A percentile compares a stretch with the other conserved stretches of the same genome.
These are phyloP conservation scores for Cladosporium sp. DNA, from an alignment of 2,329 filamentous ascomycete genomes.

Conservation along the genomic window DNA sequence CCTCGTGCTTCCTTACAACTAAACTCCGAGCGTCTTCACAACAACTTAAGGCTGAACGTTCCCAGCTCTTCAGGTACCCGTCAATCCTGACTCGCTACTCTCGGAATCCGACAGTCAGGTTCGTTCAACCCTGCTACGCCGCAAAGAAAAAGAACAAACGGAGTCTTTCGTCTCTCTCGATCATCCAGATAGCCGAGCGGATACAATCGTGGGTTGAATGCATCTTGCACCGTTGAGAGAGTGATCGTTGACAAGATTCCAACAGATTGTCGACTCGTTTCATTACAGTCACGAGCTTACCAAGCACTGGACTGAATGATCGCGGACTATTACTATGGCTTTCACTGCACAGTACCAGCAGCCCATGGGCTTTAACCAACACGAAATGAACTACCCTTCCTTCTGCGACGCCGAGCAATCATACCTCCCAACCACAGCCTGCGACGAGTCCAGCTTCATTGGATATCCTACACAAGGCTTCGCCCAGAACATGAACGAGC, in stretches of 20 bases:
- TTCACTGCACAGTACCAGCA: slow-evolving; percentile 33
- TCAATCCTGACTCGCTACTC: slow-evolving; percentile 13
- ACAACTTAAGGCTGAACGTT: slow-evolving; percentile 15
- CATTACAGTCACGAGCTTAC: background rate
- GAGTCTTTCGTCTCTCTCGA: background rate
- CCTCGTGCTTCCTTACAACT: background rate
- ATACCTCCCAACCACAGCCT: slow-evolving; percentile 30
- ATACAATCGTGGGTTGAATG: background rate
- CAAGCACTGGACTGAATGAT: slow-evolving; percentile 7
- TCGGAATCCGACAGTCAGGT: slow-evolving; percentile 1
- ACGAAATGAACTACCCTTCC: slow-evolving; percentile 37
- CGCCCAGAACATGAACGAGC: slow-evolving; percentile 35
- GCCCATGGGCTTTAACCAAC: slow-evolving; percentile 29
- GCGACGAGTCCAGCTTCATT: slow-evolving; percentile 31
- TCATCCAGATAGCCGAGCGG: background rate
- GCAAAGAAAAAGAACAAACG: background rate
- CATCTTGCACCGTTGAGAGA: background rate
- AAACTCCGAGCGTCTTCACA: background rate
- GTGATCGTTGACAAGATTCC: background rate
- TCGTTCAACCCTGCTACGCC: slow-evolving; percentile 6
- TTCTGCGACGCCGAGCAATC: slow-evolving; percentile 31
- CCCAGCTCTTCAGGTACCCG: slow-evolving; percentile 18
- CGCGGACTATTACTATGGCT: slow-evolving; percentile 27
- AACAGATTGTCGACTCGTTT: background rate
- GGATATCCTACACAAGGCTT: slow-evolving; percentile 34